Base-by-base conservation (phyloP, 2,329 filamentous ascomycete genomes). In the Pseudogymnoascus sp. region DNA sequence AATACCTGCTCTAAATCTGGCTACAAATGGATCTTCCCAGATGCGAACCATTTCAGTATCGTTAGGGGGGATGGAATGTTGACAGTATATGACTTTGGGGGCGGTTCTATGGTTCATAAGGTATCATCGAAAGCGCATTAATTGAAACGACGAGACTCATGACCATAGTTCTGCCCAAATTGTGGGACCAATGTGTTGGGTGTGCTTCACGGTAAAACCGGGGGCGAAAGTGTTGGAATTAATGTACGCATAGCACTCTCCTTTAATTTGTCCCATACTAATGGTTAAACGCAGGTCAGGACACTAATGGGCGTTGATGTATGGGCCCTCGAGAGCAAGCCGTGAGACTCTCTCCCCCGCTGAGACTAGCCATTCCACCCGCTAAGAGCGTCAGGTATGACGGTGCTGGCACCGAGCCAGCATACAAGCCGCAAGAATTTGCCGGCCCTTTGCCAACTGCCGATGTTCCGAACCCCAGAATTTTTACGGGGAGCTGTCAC, bases 1-100 rank as follows among this genome's bases (percentile, higher is more conserved):
- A 88, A 84, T 74, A 82, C 88, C 66, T 88, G 87, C 71, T 68
- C 66, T 67, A 81, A 77, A 67, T 81, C 80, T 69, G 78, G 73
- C 13, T 78, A 78, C 44, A 69, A 80, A 38, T 80, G 73, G 70
- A 51, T 73, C 17, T 69, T 75, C 35, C 69, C 73, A 3, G 65
- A 66, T 0, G 68, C 65, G 2, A 68, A 71, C 36, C 63, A 71
- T 42, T 72, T 82, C 61, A 75, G 68, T n/a, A 69, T 82, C 61
- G 72, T 82, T 68, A 80, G 80, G 68, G 82, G 81, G 68, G 64
- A 66, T 72, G 35, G 74, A 72, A 2, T 71, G 2, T 69, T 84
- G 62, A 73, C 73, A 7, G 67, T 68, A 5, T 85, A 84, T 68
- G 68, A 66, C 2, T 83, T 81, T 67, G 78, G 72, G 1, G 25